Evolutionary conservation across 2,329 filamentous ascomycete genomes (phyloP).

Genomic region (Cladophialophora yegresii): DNA sequence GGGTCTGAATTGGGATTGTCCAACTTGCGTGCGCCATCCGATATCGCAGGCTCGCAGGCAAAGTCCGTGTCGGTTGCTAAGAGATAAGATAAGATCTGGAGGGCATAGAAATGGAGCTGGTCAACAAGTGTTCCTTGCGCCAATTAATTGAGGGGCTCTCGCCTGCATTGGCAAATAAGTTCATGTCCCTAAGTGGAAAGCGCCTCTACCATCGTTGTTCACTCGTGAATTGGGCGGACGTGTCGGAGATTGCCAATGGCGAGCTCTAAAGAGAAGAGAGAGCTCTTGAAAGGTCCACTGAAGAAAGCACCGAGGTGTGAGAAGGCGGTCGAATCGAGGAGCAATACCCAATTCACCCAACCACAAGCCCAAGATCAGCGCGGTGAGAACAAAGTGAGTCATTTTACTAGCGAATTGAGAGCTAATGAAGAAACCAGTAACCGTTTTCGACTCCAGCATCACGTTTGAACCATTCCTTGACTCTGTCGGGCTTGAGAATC

Average conservation of each 20-base stretch:
- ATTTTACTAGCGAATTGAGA: conserved; percentile 12
- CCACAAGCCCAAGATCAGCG: conserved; percentile 28
- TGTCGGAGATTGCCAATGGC: conserved; percentile 20
- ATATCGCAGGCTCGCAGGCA: conserved; percentile 25
- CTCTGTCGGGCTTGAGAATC: conserved; percentile 40
- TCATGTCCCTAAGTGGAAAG: neutral
- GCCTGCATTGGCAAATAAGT: conserved; percentile 3
- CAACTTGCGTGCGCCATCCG: conserved; percentile 23
- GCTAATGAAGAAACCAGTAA: conserved; percentile 29
- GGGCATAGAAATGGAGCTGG: neutral
- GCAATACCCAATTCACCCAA: conserved; percentile 25
- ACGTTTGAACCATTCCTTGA: conserved; percentile 46
- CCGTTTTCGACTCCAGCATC: conserved; percentile 42
- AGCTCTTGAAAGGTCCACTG: conserved; percentile 29
- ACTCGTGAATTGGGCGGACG: neutral
- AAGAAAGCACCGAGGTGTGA: conserved; percentile 22
- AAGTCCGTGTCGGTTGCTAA: conserved; percentile 6
- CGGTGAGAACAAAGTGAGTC: conserved; percentile 28
- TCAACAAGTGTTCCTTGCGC: neutral
- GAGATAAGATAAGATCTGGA: conserved; percentile 34
- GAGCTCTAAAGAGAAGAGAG: conserved; percentile 7
- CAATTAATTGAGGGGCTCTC: neutral
- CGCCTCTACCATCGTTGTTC: neutral
- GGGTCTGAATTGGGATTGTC: conserved; percentile 19
- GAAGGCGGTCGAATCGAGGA: conserved; percentile 13